These are phyloP conservation scores for Calonectria pteridis DNA, from an alignment of 2,329 filamentous ascomycete genomes.

Conservation along the genomic window DNA sequence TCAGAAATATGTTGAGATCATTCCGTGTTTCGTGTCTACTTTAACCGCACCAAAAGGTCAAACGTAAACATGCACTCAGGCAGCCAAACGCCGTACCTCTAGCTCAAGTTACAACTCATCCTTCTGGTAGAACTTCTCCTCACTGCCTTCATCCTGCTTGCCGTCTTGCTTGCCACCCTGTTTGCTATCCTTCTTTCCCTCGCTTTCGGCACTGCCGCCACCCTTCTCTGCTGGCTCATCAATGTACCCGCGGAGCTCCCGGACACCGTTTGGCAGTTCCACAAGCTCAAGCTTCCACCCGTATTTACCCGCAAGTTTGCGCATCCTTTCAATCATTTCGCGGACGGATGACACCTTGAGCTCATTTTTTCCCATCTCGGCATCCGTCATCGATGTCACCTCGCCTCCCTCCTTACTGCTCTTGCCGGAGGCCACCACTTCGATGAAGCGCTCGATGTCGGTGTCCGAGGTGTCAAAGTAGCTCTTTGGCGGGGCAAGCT, in stretches of 20 bases:
- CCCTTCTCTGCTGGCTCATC: slow-evolving; percentile 64
- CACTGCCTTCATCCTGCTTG: slow-evolving; percentile 54
- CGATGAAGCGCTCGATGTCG: slow-evolving; percentile 48
- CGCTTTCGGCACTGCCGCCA: slow-evolving; percentile 28
- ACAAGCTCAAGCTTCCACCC: slow-evolving; percentile 87
- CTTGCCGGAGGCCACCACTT: slow-evolving; percentile 60
- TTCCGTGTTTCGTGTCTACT: background rate
- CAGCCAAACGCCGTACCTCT: slow-evolving; percentile 30
- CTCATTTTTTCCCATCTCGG: slow-evolving; percentile 76
- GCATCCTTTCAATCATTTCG: slow-evolving; percentile 75
- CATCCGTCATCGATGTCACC: slow-evolving; percentile 70
- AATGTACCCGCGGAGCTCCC: slow-evolving; percentile 78
- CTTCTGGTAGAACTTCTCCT: slow-evolving; percentile 65
- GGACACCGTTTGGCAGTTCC: slow-evolving; percentile 69
- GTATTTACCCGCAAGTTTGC: slow-evolving; percentile 76
- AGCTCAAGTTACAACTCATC: slow-evolving; percentile 50
- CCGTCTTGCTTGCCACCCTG: slow-evolving; percentile 34
- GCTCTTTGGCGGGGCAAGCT: slow-evolving; percentile 59
- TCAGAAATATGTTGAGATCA: background rate
- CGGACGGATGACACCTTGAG: slow-evolving; percentile 77
- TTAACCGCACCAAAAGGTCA: background rate
- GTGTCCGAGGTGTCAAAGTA: slow-evolving; percentile 48
- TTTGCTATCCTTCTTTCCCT: slow-evolving; percentile 39
- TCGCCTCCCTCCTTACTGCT: slow-evolving; percentile 71
- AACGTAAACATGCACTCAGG: background rate